These are phyloP conservation scores for Solanum gandarillasii DNA, from an alignment of 257 asterid genomes.

Conservation along the genomic window DNA sequence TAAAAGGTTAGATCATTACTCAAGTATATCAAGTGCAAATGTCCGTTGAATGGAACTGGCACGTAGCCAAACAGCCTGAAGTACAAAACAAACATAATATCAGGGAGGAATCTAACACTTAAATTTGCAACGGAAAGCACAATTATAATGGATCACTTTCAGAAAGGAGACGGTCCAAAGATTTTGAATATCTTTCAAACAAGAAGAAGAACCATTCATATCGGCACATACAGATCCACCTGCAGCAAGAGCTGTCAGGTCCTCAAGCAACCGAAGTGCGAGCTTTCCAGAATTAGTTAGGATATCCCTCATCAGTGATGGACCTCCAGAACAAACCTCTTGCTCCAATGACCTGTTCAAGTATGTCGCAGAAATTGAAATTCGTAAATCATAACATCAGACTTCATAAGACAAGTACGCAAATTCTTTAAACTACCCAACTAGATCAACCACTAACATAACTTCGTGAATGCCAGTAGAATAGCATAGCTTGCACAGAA, in stretches of 20 bases:
- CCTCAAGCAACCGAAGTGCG: conserved; percentile 93
- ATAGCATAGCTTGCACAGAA: not conserved
- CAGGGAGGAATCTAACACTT: conserved; percentile 2
- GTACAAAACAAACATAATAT: conserved; percentile 12
- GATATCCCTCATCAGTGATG: conserved; percentile 46
- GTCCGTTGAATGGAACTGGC: conserved; percentile 75
- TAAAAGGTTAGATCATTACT: conserved; percentile 48
- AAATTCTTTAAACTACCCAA: not conserved
- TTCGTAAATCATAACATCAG: not conserved
- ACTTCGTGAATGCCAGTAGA: not conserved
- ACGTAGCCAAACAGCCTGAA: conserved; percentile 85
- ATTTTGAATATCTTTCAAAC: not conserved
- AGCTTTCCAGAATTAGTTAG: conserved; percentile 73
- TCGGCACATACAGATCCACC: conserved; percentile 99
- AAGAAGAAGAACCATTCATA: not conserved
- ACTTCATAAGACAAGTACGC: not conserved
- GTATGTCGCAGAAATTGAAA: not conserved
- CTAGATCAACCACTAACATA: not conserved
- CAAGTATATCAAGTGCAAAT: conserved; percentile 90
- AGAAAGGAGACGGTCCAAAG: not conserved
- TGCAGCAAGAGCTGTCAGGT: conserved; percentile 99
- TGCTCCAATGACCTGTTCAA: conserved; percentile 66
- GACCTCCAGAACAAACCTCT: conserved; percentile 56
- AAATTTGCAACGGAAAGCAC: not conserved
- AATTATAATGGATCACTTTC: not conserved